These are phyloP conservation scores for Talaromyces sp. DNA, from an alignment of 2,329 filamentous ascomycete genomes.

Conservation along the genomic window DNA sequence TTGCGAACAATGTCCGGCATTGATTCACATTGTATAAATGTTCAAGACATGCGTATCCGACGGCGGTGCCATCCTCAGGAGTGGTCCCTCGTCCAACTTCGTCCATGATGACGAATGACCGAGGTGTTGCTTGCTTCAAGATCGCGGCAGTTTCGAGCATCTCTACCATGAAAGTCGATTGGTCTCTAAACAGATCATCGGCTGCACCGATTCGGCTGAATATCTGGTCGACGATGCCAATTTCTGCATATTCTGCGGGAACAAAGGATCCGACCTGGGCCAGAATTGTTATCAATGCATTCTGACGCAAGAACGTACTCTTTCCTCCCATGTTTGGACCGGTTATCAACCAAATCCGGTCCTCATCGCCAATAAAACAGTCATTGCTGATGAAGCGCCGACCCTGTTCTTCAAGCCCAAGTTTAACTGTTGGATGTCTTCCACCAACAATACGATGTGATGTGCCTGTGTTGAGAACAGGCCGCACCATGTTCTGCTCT, in stretches of 20 bases:
- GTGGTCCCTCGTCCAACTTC: conserved; percentile 94
- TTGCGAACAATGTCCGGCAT: conserved; percentile 84
- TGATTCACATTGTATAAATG: conserved; percentile 75
- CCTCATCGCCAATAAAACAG: conserved; percentile 74
- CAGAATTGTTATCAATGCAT: conserved; percentile 88
- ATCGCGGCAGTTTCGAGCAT: conserved; percentile 97
- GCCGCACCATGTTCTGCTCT: conserved; percentile 71
- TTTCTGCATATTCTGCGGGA: conserved; percentile 76
- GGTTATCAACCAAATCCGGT: conserved; percentile 64
- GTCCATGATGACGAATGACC: conserved; percentile 96
- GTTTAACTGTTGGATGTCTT: conserved; percentile 87
- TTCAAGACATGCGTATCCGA: conserved; percentile 83
- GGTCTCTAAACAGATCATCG: conserved; percentile 89
- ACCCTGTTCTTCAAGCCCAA: conserved; percentile 73
- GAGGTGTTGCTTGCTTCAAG: conserved; percentile 74
- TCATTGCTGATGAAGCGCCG: conserved; percentile 82
- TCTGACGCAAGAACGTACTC: conserved; percentile 91
- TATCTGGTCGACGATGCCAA: conserved; percentile 92
- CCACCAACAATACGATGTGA: conserved; percentile 77
- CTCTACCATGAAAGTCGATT: conserved; percentile 99
- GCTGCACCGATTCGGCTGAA: conserved; percentile 92
- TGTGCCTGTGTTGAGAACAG: conserved; percentile 62
- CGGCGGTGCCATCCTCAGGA: conserved; percentile 83
- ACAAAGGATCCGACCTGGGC: conserved; percentile 93
- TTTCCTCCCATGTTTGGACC: conserved; percentile 99